Conservation (phyloP, 768 basidiomycete genomes). For the Trametes punicea region DNA sequence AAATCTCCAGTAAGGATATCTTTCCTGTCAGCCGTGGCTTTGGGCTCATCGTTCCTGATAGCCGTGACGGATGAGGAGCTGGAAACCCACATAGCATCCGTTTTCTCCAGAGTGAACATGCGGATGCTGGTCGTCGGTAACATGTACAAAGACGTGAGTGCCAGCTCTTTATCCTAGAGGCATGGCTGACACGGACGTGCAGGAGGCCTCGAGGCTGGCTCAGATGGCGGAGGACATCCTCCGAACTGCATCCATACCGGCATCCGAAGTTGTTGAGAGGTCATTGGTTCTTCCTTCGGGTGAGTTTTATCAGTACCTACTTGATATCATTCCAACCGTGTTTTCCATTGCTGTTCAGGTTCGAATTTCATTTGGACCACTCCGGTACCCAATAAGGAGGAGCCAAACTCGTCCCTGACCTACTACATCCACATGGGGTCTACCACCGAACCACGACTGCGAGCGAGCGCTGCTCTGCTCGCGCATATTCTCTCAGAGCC, state of each 20-base stretch:
- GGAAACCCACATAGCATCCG: slow-evolving; percentile 50
- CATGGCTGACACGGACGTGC: slow-evolving; percentile 6
- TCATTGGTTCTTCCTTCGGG: slow-evolving; percentile 70
- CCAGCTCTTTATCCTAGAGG: not conserved
- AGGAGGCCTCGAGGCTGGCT: slow-evolving; percentile 78
- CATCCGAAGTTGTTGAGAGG: slow-evolving; percentile 46
- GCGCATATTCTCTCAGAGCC: slow-evolving; percentile 88
- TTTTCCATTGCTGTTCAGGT: slow-evolving; percentile 38
- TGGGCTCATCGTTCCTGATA: slow-evolving; percentile 27
- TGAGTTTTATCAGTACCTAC: slow-evolving; percentile 28
- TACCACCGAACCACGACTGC: slow-evolving; percentile 54
- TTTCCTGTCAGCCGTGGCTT: not conserved
- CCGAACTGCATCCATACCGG: slow-evolving; percentile 48
- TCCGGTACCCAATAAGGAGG: slow-evolving; percentile 74
- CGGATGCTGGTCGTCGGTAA: slow-evolving; percentile 82
- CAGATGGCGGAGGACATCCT: slow-evolving; percentile 70
- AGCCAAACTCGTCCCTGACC: slow-evolving; percentile 82
- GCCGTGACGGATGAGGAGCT: slow-evolving; percentile 73
- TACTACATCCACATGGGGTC: slow-evolving; percentile 85
- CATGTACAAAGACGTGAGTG: slow-evolving; percentile 71
- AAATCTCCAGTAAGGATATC: slow-evolving; percentile 62
- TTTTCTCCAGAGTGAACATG: slow-evolving; percentile 66
- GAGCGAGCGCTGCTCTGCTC: slow-evolving; percentile 69
- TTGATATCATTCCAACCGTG: slow-evolving; percentile 1
- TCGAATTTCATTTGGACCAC: slow-evolving; percentile 66